Percentiles rank a stretch among this genome's conserved stretches.
Conservation (phyloP, 345 rosid species). For the Eucalyptus brandiana region DNA sequence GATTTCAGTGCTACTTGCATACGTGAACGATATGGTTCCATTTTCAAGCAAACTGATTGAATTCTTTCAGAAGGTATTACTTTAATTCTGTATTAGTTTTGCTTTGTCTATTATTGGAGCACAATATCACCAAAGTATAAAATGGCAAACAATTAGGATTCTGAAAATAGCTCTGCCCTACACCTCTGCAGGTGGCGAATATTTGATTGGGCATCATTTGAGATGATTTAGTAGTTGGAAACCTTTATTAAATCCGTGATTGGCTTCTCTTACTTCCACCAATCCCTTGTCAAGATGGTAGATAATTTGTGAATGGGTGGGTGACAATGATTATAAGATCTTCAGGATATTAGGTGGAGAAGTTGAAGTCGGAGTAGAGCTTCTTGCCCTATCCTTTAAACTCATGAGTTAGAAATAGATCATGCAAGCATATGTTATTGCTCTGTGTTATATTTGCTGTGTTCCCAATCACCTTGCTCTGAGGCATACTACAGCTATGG, state of each 20-base stretch:
- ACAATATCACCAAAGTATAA: not conserved
- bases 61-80: slow-evolving; percentile 73
- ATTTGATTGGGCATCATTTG: not conserved
- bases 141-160: not conserved
- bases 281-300: not conserved
- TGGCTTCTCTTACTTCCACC: not conserved
- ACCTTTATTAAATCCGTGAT: not conserved
- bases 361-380: not conserved
- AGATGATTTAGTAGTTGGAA: not conserved
- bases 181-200: not conserved
- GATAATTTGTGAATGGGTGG: not conserved
- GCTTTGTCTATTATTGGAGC: not conserved
- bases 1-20: slow-evolving; percentile 77
- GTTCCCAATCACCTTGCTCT: no score
- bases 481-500: no score
- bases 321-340: not conserved
- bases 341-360: not conserved
- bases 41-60: slow-evolving; percentile 66
- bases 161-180: not conserved
- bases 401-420: not conserved
- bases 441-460: no score
- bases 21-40: slow-evolving; percentile 64
- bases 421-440: not conserved
- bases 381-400: not conserved
- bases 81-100: not conserved